Conservation (phyloP, 805 yeast genomes). For the Candida nitratophila region DNA sequence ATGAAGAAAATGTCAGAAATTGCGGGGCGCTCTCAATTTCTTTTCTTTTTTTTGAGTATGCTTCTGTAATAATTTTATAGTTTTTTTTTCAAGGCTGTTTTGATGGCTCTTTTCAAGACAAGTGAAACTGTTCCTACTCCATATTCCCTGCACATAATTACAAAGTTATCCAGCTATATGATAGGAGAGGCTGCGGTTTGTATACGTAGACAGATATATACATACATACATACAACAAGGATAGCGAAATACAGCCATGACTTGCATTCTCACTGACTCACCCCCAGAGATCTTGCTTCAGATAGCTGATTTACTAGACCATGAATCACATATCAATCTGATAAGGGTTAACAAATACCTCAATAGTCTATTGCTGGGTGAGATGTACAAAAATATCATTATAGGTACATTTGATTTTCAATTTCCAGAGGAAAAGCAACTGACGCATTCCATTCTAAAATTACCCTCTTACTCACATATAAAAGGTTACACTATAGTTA, state of each 20-base stretch:
- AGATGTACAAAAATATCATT: slow-evolving; percentile 1
- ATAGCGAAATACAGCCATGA: neutral
- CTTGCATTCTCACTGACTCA: neutral
- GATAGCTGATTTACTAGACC: neutral
- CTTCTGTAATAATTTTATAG: too few relatives aligned
- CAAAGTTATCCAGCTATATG: too few relatives aligned
- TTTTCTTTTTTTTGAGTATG: too few relatives aligned
- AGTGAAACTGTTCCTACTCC: too few relatives aligned
- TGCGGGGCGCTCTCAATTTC: too few relatives aligned
- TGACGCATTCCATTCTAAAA: neutral
- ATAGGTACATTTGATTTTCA: slow-evolving; percentile 1
- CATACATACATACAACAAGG: too few relatives aligned
- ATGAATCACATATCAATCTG: neutral
- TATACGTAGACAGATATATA: too few relatives aligned
- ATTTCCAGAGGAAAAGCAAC: neutral
- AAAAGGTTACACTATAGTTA: neutral
- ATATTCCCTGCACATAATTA: too few relatives aligned
- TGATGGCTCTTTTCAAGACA: too few relatives aligned
- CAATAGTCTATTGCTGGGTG: neutral
- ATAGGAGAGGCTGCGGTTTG: too few relatives aligned
- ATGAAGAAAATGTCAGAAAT: too few relatives aligned
- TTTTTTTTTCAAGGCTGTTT: too few relatives aligned
- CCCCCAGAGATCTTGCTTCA: neutral
- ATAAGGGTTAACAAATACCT: neutral
- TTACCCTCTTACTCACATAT: slow-evolving; percentile 1